These are phyloP conservation scores for Arthonia radiata DNA, from an alignment of 495 filamentous ascomycete genomes.

Conservation along the genomic window DNA sequence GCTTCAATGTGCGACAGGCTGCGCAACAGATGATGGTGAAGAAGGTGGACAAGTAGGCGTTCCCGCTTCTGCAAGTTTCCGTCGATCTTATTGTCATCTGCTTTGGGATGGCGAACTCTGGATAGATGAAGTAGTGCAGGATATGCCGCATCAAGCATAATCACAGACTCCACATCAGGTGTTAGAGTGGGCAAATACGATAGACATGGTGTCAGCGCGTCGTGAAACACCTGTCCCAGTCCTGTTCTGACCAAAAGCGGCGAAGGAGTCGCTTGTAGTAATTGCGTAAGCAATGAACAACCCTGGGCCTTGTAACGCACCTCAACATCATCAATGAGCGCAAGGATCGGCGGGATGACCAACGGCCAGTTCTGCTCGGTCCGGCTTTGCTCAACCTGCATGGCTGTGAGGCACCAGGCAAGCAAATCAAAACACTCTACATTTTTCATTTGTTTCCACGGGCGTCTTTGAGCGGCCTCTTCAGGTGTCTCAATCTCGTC, in stretches of 20 bases:
- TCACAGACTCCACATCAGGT: conserved; percentile 41
- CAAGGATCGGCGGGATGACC: conserved; percentile 62
- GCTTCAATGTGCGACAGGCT: conserved; percentile 5
- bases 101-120: conserved; percentile 16
- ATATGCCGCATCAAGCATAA: conserved; percentile 40
- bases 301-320: conserved; percentile 30
- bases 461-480: too few species aligned
- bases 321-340: conserved; percentile 47
- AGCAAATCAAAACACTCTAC: too few species aligned
- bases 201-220: conserved; percentile 48
- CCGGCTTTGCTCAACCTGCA: too few species aligned
- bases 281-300: conserved; percentile 28
- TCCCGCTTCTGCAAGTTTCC: conserved; percentile 19
- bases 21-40: conserved; percentile 13
- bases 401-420: too few species aligned
- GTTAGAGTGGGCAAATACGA: conserved; percentile 57
- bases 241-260: conserved; percentile 43
- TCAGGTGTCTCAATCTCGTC: too few species aligned
- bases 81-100: conserved; percentile 5
- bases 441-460: too few species aligned
- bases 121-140: conserved; percentile 36
- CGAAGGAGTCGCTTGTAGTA: conserved; percentile 27
- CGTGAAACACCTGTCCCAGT: conserved; percentile 52
- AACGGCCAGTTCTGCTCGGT: conserved; percentile 43
- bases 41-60: conserved; percentile 14